Base-by-base conservation (phyloP, 2,329 filamentous ascomycete species). In the Cryphonectria japonica region DNA sequence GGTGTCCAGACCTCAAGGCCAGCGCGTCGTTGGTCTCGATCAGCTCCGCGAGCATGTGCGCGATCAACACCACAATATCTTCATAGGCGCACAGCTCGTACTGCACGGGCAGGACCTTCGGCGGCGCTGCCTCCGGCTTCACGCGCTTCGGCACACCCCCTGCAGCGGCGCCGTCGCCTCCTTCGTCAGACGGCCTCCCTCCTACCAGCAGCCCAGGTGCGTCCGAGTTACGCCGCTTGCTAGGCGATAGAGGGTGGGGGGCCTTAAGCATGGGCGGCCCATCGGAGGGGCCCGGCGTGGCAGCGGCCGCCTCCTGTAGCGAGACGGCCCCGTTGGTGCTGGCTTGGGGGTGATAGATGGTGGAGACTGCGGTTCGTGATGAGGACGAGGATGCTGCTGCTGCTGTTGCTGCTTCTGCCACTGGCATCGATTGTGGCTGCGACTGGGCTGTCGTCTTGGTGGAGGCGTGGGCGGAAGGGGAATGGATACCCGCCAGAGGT, bases 1-100 rank as follows among this genome's bases (percentile, higher is more conserved):
- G 86, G 46, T 93, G 92, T 46, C 93, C 94, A 75, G 93, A 93
- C 76, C 92, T 90, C 69, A 98, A 88, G 63, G 95, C 95, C 74
- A 96, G 89, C 65, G 88, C 88, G 80, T 99, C 96, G 77, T 99
- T 99, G 74, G 95, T 93, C 73, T 93, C 91, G 75, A 99, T 97
- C 64, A 99, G 85, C 82, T 99, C 96, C 81, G 95, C 91, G 64
- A 99, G 87, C 96, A 99, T 98, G 78, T 97, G 93, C 62, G 95
- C 91, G 75, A 99, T 96, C 72, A 99, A 84, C 59, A 95, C 86
- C 39, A 97, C 96, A 78, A 99, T 88, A 79, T 98, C 95, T 77
- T 94, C 92, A 11, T 93, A 89, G 54, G 92, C 86, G 79, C 93
- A 97, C 14, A 90, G 84, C 80, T 97, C 94, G 80, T 99, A 99